Conservation (phyloP, 768 basidiomycete genomes). For the Termitomyces titanicus region DNA sequence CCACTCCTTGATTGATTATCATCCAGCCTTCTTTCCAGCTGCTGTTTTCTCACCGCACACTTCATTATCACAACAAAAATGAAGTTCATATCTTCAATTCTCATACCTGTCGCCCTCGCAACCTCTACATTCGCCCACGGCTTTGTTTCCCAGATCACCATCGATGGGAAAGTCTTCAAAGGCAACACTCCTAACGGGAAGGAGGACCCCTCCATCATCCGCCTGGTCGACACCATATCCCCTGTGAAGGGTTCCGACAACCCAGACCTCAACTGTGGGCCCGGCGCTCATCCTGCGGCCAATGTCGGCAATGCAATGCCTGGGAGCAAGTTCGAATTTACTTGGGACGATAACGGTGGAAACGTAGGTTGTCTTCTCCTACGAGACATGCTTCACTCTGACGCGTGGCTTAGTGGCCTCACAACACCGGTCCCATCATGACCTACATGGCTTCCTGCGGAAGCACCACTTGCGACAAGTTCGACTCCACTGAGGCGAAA, state of each 20-base stretch:
- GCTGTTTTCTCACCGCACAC: background rate
- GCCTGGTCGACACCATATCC: slow-evolving; percentile 31
- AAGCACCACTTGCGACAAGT: slow-evolving; percentile 51
- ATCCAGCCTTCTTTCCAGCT: background rate
- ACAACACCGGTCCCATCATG: slow-evolving; percentile 66
- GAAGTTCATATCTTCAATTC: slow-evolving; percentile 23
- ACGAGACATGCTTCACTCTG: background rate
- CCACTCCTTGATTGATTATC: slow-evolving; percentile 1
- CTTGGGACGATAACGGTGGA: slow-evolving; percentile 3
- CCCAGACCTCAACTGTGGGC: slow-evolving; percentile 57
- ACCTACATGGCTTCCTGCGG: slow-evolving; percentile 73
- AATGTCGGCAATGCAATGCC: slow-evolving; percentile 45
- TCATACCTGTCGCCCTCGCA: slow-evolving; percentile 31
- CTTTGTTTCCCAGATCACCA: slow-evolving; percentile 33
- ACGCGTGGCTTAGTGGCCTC: slow-evolving; percentile 33
- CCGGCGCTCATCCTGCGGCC: slow-evolving; percentile 41
- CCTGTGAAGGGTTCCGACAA: slow-evolving; percentile 57
- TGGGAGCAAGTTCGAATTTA: slow-evolving; percentile 1
- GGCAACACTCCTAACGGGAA: slow-evolving; percentile 29
- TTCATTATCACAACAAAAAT: background rate
- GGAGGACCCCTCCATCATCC: slow-evolving; percentile 32
- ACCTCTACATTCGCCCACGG: slow-evolving; percentile 43
- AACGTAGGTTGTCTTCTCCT: slow-evolving; percentile 22
- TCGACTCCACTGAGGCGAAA: slow-evolving; percentile 51
- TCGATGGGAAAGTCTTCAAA: slow-evolving; percentile 34